phyloP scores from a whole-genome alignment of 2,329 filamentous ascomycete species.

The Dactylellina sp. region DNA sequence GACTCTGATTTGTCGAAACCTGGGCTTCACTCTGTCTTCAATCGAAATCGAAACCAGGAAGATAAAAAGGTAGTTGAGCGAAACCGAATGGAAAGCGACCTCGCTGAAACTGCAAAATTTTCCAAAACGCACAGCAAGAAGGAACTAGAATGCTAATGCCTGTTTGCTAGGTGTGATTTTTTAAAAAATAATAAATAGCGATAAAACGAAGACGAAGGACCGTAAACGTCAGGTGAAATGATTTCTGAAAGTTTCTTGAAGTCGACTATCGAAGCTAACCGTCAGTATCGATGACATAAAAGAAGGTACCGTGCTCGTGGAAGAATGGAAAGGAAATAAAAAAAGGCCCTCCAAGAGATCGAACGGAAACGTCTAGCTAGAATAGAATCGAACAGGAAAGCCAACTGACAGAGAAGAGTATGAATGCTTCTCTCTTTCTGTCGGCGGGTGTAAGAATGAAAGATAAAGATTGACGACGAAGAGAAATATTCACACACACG shows the following conservation, averaged over 20 bases:
- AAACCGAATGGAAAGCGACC: constrained; percentile 28
- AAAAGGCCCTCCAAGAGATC: constrained; percentile 58
- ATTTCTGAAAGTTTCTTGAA: constrained; percentile 51
- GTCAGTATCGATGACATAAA: constrained; percentile 52
- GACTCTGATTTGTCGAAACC: constrained; percentile 42
- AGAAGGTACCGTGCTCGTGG: constrained; percentile 28
- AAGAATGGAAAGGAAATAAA: constrained; percentile 43
- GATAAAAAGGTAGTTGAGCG: constrained; percentile 15
- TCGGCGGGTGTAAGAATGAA: constrained; percentile 31
- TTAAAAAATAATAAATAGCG: too few species aligned
- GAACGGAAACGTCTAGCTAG: constrained; percentile 40
- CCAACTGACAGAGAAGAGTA: constrained; percentile 29
- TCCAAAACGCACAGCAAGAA: constrained; percentile 37
- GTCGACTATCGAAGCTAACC: constrained; percentile 56
- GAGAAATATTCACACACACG: constrained; percentile 46
- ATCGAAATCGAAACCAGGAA: constrained; percentile 33
- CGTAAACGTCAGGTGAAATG: constrained; percentile 54
- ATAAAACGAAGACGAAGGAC: constrained; percentile 54
- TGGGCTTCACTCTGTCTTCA: constrained; percentile 15
- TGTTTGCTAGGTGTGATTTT: constrained; percentile 36
- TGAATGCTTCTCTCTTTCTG: constrained; percentile 2
- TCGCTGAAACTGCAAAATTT: constrained; percentile 22
- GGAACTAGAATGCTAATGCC: constrained; percentile 12
- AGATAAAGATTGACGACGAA: constrained; percentile 56
- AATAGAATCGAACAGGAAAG: constrained; percentile 50